Base-by-base conservation (phyloP, 1,139 yeast genomes). In the Wickerhamomyces sp. region DNA sequence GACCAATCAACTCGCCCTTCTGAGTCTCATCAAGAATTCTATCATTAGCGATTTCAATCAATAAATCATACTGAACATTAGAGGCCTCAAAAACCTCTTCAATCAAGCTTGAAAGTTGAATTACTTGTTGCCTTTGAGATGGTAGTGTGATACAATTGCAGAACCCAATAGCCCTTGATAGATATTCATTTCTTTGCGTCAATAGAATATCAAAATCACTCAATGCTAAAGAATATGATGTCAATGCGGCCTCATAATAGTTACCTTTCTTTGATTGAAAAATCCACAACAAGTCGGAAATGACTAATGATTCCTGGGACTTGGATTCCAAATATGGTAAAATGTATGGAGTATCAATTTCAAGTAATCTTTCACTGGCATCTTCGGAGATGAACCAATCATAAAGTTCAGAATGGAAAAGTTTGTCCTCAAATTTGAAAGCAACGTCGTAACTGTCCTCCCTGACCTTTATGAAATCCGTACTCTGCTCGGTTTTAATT, bases 161-260 rank as follows among this genome's bases (percentile, higher is more conserved):
- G 69, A 88, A 91, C 3, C 96, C 96, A 62, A 85, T 86, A 1
- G 97, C 98, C 54, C 98, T 78, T 1, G 97, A 87, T 49, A 93
- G 73, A 60, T 79, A 90, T 63, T 91, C 97, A 42, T 93, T 84
- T 63, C 99, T 77, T 57, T 85, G 84, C 36, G 77, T 74, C 51
- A 93, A 73, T 36, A 76, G 68, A 45, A 93, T 72, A 13, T 76
- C 76, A 63, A 90, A 90, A 45, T 83, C 85, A 29, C 95, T 82
- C 26, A 80, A 71, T 0, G 97, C 84, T 51, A 93, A 69, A 9
- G 80, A 74, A 57, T 84, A 85, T 48, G 94, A 73, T 33, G 89
- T 87, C 53, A 79, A 79, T 0, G 98, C 96, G 15, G 98, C 95
- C 39, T 83, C 81, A 57, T 78, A 83, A 62, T 83, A 85, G 51